phyloP scores from a whole-genome alignment of 176 grass and related monocot genomes.

The Carex parvula region DNA sequence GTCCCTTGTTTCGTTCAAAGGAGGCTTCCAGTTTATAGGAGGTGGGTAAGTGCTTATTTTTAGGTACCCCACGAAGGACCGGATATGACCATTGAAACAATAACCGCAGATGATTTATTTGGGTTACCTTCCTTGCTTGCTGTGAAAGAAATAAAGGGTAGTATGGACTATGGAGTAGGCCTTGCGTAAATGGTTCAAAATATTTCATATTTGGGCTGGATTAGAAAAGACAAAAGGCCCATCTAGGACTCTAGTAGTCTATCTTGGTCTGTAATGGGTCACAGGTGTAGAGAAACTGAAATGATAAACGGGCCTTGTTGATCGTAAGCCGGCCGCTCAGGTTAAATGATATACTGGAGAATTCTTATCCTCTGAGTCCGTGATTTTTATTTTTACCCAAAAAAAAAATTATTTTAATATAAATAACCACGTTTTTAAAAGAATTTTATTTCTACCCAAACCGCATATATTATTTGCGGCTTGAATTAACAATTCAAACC shows the following conservation, averaged over 20 bases:
- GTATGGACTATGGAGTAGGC: not conserved
- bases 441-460: too few relatives aligned
- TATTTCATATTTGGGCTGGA: not conserved
- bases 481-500: too few relatives aligned
- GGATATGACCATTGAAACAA: not conserved
- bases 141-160: constrained; percentile 15
- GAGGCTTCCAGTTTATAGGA: not conserved
- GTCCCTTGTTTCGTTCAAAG: not conserved
- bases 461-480: too few relatives aligned
- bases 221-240: not conserved
- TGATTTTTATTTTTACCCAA: too few relatives aligned
- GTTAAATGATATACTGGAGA: not conserved
- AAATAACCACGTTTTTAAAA: too few relatives aligned
- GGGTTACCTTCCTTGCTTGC: constrained; percentile 17
- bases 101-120: not conserved
- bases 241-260: too few relatives aligned
- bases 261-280: too few relatives aligned
- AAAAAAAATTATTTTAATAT: too few relatives aligned
- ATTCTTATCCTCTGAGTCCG: too few relatives aligned
- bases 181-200: not conserved
- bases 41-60: not conserved
- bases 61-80: not conserved
- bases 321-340: not conserved
- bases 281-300: too few relatives aligned
- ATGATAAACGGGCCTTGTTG: not conserved